Conservation (phyloP, 345 rosid genomes). For the Pugionium dolabratum region DNA sequence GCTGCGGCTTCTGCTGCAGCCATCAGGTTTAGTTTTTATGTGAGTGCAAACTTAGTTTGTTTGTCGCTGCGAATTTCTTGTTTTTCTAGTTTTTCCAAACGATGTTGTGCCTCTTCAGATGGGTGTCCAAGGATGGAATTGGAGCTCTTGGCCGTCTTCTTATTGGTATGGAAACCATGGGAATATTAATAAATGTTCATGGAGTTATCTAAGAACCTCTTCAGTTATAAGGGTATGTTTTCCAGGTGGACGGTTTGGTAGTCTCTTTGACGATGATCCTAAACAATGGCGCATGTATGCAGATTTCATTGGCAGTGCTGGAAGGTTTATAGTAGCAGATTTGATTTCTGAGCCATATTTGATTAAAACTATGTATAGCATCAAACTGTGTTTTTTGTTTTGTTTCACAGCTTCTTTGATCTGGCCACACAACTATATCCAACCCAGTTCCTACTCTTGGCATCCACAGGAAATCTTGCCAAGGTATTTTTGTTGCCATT, state of each 20-base stretch:
- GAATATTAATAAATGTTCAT: conserved; percentile 19
- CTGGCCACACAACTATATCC: conserved; percentile 88
- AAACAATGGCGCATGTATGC: conserved; percentile 99
- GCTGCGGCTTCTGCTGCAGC: conserved; percentile 75
- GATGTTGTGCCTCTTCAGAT: conserved; percentile 54
- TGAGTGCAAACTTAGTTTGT: neutral
- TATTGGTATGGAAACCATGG: conserved; percentile 61
- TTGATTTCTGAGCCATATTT: conserved; percentile 16
- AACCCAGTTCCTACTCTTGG: conserved; percentile 79
- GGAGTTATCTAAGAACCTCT: conserved; percentile 31
- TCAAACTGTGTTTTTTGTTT: conserved; percentile 8
- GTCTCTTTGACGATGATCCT: conserved; percentile 94
- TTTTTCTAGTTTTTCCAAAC: neutral
- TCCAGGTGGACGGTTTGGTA: conserved; percentile 91
- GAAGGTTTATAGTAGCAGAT: conserved; percentile 56
- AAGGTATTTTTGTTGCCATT: conserved; percentile 56
- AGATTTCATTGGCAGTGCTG: conserved; percentile 96
- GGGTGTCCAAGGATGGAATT: conserved; percentile 98
- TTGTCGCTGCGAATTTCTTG: conserved; percentile 9
- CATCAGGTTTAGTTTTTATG: conserved; percentile 55
- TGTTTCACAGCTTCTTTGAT: conserved; percentile 79
- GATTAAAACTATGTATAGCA: conserved; percentile 8
- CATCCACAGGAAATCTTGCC: conserved; percentile 92
- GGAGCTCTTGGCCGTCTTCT: conserved; percentile 94
- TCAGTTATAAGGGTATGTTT: conserved; percentile 29